Evolutionary conservation across 176 grass and related monocot species (phyloP), one percentile per base, ranked within the genome.

Genomic region (Carex parvula): DNA sequence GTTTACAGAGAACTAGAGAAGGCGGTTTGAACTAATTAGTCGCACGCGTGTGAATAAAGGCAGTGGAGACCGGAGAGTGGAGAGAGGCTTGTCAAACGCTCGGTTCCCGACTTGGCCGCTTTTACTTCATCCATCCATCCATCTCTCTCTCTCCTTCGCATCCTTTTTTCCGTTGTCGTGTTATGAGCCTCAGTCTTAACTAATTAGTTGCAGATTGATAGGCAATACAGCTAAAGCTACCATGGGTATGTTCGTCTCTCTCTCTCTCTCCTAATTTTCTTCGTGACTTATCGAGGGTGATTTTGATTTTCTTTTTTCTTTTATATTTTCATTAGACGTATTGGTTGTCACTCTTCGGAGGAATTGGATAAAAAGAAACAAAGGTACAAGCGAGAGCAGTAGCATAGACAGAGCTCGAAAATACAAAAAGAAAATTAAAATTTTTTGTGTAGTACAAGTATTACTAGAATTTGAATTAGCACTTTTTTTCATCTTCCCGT

Each of bases 241-340:
- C 26, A 77, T 77, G 73, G 73, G 73, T 77, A 77, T 77, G 50
- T 77, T 77, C 50, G 26, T 26, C 26, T 26, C 1, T 48, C 8
- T 44, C 15, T 64, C 8, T 4, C 42, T 77, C 1, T 54, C 14
- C 44, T 6, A 39, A 39, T 42, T 62, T 81, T 41, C 21, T 62
- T 39, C 30, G 8, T 41, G 29, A 32, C 12, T 41, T 57, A 18
- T 60, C 42, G 2, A 6, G 13, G 2, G 15, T 11, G 3, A 35
- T 35, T 35, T 29, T 33, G 5, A 39, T 39, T 10, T 20, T 79
- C 15, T 5, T 57, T 58, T 33, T 35, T 11, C 0, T 18, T 35
- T n/a, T 11, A 14, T 59, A 10, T 35, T 60, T 80, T 37, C 2
- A 15, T 79, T 11, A 44, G 39, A 20, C 8, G 35, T 71, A n/a